These are phyloP conservation scores for Talaromyces sp. DNA, from an alignment of 2,329 filamentous ascomycete species.

Conservation along the genomic window DNA sequence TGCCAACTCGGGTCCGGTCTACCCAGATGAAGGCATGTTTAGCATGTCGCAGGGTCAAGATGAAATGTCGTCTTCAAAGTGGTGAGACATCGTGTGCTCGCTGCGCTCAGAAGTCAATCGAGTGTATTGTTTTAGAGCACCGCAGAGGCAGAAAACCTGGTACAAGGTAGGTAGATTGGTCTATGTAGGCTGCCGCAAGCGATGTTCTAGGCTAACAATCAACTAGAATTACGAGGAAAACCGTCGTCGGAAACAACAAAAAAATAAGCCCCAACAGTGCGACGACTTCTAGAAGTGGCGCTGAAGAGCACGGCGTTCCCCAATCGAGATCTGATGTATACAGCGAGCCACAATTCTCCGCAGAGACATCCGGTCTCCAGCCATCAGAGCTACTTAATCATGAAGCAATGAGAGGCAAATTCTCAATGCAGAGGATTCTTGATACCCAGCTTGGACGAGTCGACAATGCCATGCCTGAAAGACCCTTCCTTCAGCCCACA, in stretches of 20 bases:
- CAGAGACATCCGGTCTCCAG: constrained; percentile 4
- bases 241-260: neutral
- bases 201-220: neutral
- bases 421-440: constrained; percentile 13
- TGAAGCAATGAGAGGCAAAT: constrained; percentile 27
- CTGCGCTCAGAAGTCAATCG: constrained; percentile 36
- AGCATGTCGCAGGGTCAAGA: constrained; percentile 39
- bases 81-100: constrained; percentile 31
- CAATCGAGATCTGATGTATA: neutral
- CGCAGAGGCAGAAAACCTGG: constrained; percentile 38
- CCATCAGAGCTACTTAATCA: constrained; percentile 35
- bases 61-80: constrained; percentile 33
- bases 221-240: neutral
- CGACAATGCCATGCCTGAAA: neutral
- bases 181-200: neutral
- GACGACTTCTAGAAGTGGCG: neutral
- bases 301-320: neutral
- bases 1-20: neutral
- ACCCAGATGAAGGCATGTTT: constrained; percentile 31
- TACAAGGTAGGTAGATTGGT: constrained; percentile 23
- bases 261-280: neutral
- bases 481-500: neutral
- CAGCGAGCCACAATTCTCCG: neutral
- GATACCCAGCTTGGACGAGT: neutral
- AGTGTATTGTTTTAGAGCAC: constrained; percentile 40